A percentile compares a stretch with the other conserved stretches of the same genome.
Conservation (phyloP, 1,284 basidiomycete genomes). For the Sutorius eximius region DNA sequence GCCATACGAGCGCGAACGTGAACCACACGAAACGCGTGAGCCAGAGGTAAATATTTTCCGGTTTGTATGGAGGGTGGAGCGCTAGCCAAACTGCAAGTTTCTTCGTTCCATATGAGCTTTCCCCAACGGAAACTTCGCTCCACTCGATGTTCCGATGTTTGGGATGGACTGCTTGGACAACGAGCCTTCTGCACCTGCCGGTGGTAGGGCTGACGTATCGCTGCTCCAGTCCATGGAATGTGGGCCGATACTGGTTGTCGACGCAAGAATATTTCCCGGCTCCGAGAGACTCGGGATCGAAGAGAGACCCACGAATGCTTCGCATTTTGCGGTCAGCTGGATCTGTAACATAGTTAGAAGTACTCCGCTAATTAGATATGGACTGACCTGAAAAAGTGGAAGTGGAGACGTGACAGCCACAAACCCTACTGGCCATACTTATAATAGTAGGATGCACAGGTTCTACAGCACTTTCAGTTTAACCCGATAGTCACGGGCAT, state of each 20-base stretch:
- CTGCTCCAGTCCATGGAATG: constrained; percentile 13
- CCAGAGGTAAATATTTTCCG: constrained; percentile 12
- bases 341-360: neutral
- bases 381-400: constrained; percentile 12
- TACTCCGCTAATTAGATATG: neutral
- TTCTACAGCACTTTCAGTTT: no score
- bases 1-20: constrained; percentile 18
- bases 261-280: constrained; percentile 10
- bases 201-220: constrained; percentile 26
- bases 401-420: neutral
- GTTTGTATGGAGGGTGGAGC: neutral
- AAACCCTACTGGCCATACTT: neutral
- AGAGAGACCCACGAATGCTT: neutral
- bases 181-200: constrained; percentile 24
- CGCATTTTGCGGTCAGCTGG: neutral
- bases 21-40: constrained; percentile 22
- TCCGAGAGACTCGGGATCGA: neutral
- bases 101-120: neutral
- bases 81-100: constrained; percentile 24
- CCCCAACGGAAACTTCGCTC: constrained; percentile 3
- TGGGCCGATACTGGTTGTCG: constrained; percentile 21
- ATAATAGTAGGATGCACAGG: constrained; percentile 1
- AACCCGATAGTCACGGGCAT: no score
- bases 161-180: constrained; percentile 25
- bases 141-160: neutral